Evolutionary conservation across 495 filamentous ascomycete genomes (phyloP).

Genomic region (Aspergillus nidulans): DNA sequence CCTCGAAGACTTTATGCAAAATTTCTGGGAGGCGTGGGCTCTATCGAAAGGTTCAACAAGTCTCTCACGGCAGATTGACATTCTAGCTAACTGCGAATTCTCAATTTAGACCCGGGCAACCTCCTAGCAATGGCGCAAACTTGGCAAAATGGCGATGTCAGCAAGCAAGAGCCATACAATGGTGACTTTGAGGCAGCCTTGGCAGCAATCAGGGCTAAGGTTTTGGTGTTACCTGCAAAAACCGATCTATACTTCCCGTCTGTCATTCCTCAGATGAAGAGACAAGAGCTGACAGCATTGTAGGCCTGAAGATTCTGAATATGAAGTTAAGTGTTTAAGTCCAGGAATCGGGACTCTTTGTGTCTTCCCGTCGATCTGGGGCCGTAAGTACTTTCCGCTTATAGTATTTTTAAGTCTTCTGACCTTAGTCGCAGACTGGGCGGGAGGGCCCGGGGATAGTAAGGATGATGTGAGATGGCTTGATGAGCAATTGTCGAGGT

Average conservation of each 20-base stretch:
- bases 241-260: constrained; percentile 74
- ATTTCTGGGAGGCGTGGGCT: constrained; percentile 72
- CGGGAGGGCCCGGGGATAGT: constrained; percentile 60
- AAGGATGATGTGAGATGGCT: constrained; percentile 64
- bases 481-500: constrained; percentile 51
- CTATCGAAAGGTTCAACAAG: constrained; percentile 49
- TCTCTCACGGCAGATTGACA: neutral
- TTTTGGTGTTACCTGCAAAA: constrained; percentile 58
- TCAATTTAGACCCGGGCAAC: constrained; percentile 56
- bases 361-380: constrained; percentile 63
- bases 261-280: constrained; percentile 19
- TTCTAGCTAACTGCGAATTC: constrained; percentile 8
- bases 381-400: constrained; percentile 46
- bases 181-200: constrained; percentile 61
- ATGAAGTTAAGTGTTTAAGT: constrained; percentile 61
- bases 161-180: constrained; percentile 58
- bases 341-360: constrained; percentile 54
- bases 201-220: constrained; percentile 63
- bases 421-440: constrained; percentile 37
- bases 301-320: constrained; percentile 64
- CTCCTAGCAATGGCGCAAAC: constrained; percentile 63
- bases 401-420: constrained; percentile 1
- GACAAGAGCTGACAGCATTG: constrained; percentile 13
- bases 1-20: constrained; percentile 65
- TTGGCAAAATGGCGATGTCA: constrained; percentile 70